Evolutionary conservation across 768 basidiomycete species (phyloP), one percentile per base, ranked within the genome.

Genomic region (Podaxis sp.): DNA sequence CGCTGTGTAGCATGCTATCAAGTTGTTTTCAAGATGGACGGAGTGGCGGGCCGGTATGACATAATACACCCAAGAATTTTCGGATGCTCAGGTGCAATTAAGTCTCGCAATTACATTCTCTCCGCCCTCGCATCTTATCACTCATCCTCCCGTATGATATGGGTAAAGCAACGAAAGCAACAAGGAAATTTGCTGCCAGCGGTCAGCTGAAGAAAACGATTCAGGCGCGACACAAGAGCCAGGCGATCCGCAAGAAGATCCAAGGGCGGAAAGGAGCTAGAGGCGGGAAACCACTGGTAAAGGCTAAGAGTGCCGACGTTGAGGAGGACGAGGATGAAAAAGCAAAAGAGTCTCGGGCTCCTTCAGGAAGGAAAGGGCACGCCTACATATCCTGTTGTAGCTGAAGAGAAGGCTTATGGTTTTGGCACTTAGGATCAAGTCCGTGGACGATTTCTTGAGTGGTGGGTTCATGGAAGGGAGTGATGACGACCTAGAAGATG

Each of bases 121-220:
- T 37, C 14, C 40, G 11, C 16, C 28, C 40, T 32, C 16, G 51
- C 36, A 35, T 35, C 36, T 25, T 23, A 48, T 27, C 21, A 13
- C 13, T 10, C 21, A 21, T 16, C 25, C 54, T 16, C 46, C 55
- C 5, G 1, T 51, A 23, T 27, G 53, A 35, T 47, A 80, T 80
- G 79, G 78, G 75, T 10, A 78, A 74, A 66, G 83, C 86, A 18
- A 75, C 83, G 40, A 95, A 95, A 73, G 84, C 91, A 0, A 89
- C 90, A 10, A 87, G 88, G 69, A 94, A 95, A 75, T 95, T 95
- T 66, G 90, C 88, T 7, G 79, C 91, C 3, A 93, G 90, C 61
- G 95, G 95, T 1, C 87, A 90, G 69, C 84, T 98, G 56, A 92
- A 93, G 69, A 89, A 91, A 65, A 84, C 86, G 18, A 97, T 98